Conservation (phyloP, 805 yeast species). For the Wickerhamiella musiphila region DNA sequence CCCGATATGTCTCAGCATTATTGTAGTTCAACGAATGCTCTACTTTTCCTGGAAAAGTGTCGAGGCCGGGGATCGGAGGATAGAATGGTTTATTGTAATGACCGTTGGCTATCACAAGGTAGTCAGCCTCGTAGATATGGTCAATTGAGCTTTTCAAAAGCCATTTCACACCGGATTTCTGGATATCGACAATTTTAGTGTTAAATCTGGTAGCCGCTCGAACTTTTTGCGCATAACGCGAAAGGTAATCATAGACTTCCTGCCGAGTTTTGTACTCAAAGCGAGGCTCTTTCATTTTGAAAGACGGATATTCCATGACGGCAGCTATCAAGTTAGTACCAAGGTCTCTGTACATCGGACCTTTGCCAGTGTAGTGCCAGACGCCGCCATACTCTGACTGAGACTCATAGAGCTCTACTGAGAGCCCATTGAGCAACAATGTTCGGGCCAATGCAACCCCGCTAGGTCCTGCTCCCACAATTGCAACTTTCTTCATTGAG, state of each 20-base stretch:
- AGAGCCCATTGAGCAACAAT: constrained; percentile 33
- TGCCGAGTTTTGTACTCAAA: constrained; percentile 40
- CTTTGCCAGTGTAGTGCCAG: constrained; percentile 43
- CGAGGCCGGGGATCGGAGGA: constrained; percentile 39
- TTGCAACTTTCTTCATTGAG: constrained; percentile 30
- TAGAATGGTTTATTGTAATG: constrained; percentile 43
- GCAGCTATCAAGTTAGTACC: constrained; percentile 53
- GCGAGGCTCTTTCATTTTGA: constrained; percentile 36
- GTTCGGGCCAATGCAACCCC: constrained; percentile 56
- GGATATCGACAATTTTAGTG: constrained; percentile 31
- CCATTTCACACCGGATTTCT: constrained; percentile 27
- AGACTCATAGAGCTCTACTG: constrained; percentile 43
- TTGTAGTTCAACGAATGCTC: constrained; percentile 43
- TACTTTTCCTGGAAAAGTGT: constrained; percentile 24
- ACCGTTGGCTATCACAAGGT: constrained; percentile 47
- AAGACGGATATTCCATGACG: constrained; percentile 53
- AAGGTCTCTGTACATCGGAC: constrained; percentile 43
- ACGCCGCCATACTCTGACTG: constrained; percentile 54
- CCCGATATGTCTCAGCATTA: constrained; percentile 28
- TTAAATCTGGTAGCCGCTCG: constrained; percentile 26
- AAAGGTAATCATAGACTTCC: constrained; percentile 46
- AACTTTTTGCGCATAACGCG: constrained; percentile 33
- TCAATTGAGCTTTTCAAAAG: constrained; percentile 22
- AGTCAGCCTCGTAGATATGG: constrained; percentile 28
- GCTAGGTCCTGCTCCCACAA: constrained; percentile 66